These are phyloP conservation scores for Xylaria digitata DNA, from an alignment of 2,329 filamentous ascomycete genomes.

Conservation along the genomic window DNA sequence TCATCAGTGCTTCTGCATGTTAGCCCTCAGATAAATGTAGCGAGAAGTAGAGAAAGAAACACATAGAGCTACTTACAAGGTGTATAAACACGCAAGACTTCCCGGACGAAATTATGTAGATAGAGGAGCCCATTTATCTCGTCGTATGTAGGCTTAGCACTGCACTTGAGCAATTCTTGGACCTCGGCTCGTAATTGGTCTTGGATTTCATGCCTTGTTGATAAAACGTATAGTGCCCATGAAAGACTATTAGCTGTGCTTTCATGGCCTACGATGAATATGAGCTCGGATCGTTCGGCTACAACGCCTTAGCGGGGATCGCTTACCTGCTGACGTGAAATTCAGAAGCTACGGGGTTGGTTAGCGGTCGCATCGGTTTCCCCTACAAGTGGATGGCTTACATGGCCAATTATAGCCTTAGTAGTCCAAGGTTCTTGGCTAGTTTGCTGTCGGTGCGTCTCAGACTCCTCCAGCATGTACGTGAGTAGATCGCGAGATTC, in stretches of 20 bases:
- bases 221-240: slow-evolving; percentile 51
- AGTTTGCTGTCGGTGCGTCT: slow-evolving; percentile 39
- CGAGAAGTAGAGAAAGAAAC: not conserved
- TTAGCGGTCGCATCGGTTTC: not conserved
- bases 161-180: slow-evolving; percentile 32
- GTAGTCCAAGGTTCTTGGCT: slow-evolving; percentile 47
- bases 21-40: not conserved
- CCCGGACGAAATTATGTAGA: slow-evolving; percentile 52
- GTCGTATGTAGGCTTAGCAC: slow-evolving; percentile 42
- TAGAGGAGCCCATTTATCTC: slow-evolving; percentile 50
- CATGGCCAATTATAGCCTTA: slow-evolving; percentile 50
- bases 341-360: slow-evolving; percentile 26
- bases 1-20: slow-evolving; percentile 34
- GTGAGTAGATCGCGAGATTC: slow-evolving; percentile 46
- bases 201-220: slow-evolving; percentile 50
- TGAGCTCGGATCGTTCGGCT: not conserved
- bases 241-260: slow-evolving; percentile 50
- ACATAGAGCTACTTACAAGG: slow-evolving; percentile 44
- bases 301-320: slow-evolving; percentile 42
- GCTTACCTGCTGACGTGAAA: slow-evolving; percentile 42
- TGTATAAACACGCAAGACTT: slow-evolving; percentile 51
- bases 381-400: slow-evolving; percentile 29
- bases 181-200: slow-evolving; percentile 50
- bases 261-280: slow-evolving; percentile 49
- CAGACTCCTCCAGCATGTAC: slow-evolving; percentile 49